Evolutionary conservation across 2,329 filamentous ascomycete genomes (phyloP).

Genomic region (Cordyceps fumosorosea): DNA sequence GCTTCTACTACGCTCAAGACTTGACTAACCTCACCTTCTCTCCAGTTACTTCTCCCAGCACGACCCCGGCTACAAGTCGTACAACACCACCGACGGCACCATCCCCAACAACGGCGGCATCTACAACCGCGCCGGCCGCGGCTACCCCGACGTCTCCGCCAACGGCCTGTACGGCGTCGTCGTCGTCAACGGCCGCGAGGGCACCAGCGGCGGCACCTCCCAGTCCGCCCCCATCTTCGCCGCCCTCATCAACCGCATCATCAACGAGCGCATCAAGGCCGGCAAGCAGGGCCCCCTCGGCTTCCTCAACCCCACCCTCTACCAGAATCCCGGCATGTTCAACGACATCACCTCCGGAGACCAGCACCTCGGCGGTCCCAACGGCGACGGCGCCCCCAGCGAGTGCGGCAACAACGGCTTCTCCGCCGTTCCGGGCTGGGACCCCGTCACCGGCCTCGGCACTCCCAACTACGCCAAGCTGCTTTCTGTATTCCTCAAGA

Average conservation of each 20-base stretch:
- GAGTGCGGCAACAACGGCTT: conserved; percentile 1
- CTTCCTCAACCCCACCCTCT: conserved; percentile 21
- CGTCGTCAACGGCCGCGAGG: conserved; percentile 24
- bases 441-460: conserved; percentile 5
- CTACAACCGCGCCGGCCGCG: conserved; percentile 5
- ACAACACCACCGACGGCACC: conserved; percentile 4
- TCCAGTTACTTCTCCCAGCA: conserved; percentile 26
- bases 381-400: background rate
- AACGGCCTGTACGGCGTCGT: conserved; percentile 41
- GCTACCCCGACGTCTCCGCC: conserved; percentile 29
- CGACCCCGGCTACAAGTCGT: conserved; percentile 21
- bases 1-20: background rate
- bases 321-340: conserved; percentile 1
- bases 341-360: background rate
- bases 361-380: background rate
- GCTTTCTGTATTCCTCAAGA: background rate
- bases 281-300: conserved; percentile 31
- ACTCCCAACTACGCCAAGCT: conserved; percentile 13
- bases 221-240: conserved; percentile 16
- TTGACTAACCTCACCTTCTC: background rate
- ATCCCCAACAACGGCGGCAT: background rate
- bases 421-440: conserved; percentile 10
- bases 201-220: conserved; percentile 10
- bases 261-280: conserved; percentile 14
- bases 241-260: conserved; percentile 17